Base-by-base conservation (phyloP, 768 basidiomycete species). In the Leucosporidium yakuticum region DNA sequence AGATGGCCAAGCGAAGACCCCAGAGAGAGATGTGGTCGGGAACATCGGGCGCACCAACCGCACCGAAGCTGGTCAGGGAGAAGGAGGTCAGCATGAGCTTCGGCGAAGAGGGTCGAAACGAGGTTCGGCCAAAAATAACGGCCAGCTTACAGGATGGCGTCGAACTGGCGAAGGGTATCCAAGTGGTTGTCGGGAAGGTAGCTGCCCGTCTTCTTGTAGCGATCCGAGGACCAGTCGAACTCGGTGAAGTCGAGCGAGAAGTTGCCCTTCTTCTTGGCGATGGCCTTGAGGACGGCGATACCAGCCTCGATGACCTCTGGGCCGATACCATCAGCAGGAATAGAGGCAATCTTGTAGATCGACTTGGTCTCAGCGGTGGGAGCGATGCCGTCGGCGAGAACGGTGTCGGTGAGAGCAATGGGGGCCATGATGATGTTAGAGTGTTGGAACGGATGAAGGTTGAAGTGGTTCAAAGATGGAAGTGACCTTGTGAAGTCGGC, bases 1-100 rank as follows among this genome's bases (percentile, higher is more conserved):
- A 81, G 74, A 85, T 84, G 23, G 82, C 77, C 6, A 84, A 78
- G 34, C 82, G 75, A 25, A 83, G 80, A 27, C 81, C 82, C 84
- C 84, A 85, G 36, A 85, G 77, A 19, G 83, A 84, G 68, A 85
- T 82, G 67, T 85, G 84, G 77, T 85, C 84, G 27, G 84, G 83
- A 3, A 84, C 83, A 36, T 81, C 79, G 23, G 82, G 83, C 75
- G 81, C 81, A 4, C 82, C 83, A 59, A 83, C 83, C 63, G 76
- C 77, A 25, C 83, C 84, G 71, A 84, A 84, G 74, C 80, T 82
- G 44, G 82, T 82, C 2, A 81, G 50, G n/a, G 31, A 36, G 9
- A 62, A 23, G 15, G 19, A 39, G 80, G 76, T 82, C 81, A 71
- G 79, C 39, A 15, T 79, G 77, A 73, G 2, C 17, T 2, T 15